Conservation (phyloP, 2,329 filamentous ascomycete species). For the Blastomyces silverae region DNA sequence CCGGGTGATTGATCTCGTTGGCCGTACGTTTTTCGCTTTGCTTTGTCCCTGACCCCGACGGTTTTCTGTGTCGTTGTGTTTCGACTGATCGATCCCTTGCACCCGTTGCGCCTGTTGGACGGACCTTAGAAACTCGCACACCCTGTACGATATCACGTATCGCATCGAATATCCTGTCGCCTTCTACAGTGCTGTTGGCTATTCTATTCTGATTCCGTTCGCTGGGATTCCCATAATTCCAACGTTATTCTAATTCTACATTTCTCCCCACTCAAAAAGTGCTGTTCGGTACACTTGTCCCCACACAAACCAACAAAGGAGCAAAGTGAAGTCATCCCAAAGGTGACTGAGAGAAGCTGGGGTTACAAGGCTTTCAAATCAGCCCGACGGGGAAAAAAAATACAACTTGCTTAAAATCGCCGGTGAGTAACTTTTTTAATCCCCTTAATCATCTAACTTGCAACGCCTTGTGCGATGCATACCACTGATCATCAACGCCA, state of each 20-base stretch:
- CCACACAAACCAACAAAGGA: neutral
- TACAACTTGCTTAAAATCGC: neutral
- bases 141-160: neutral
- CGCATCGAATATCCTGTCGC: constrained; percentile 3
- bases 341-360: neutral
- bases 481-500: neutral
- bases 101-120: neutral
- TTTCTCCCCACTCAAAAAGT: neutral
- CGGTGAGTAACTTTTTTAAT: neutral
- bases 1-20: neutral
- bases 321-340: neutral
- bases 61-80: neutral
- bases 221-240: neutral
- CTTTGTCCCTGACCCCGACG: neutral
- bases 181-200: neutral
- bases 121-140: neutral
- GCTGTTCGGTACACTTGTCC: neutral
- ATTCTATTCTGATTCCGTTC: neutral
- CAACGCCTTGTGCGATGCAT: neutral
- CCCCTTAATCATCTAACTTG: neutral
- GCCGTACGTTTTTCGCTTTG: neutral
- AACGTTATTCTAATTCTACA: neutral
- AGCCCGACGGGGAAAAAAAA: neutral
- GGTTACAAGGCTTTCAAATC: neutral
- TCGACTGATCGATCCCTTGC: neutral